Conservation (phyloP, 495 filamentous ascomycete species). For the Thozetella sp. region DNA sequence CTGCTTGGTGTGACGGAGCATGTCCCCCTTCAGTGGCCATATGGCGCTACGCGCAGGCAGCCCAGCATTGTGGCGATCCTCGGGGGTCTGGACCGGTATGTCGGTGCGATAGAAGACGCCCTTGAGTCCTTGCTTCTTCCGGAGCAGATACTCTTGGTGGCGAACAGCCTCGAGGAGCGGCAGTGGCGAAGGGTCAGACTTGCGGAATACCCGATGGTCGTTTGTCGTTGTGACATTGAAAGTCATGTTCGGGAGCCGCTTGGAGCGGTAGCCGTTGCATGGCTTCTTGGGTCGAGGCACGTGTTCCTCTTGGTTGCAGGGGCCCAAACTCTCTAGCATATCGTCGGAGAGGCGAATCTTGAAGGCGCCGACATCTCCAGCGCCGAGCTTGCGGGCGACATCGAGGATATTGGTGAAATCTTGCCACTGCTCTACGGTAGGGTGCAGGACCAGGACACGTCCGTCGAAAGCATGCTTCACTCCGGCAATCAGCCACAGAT, state of each 20-base stretch:
- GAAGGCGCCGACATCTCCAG: slow-evolving; percentile 8
- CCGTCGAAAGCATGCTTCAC: slow-evolving; percentile 1
- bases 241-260: slow-evolving; percentile 6
- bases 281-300: slow-evolving; percentile 1
- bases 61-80: slow-evolving; percentile 6
- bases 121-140: slow-evolving; percentile 7
- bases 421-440: slow-evolving; percentile 10
- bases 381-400: slow-evolving; percentile 5
- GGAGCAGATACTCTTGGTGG: slow-evolving; percentile 9
- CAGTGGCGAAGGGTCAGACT: neutral
- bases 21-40: slow-evolving; percentile 12
- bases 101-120: slow-evolving; percentile 12
- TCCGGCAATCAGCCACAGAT: too few relatives aligned
- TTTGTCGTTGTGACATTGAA: slow-evolving; percentile 6
- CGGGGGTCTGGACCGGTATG: slow-evolving; percentile 9
- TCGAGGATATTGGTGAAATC: slow-evolving; percentile 10
- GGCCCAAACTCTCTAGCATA: slow-evolving; percentile 6
- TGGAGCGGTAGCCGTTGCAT: slow-evolving; percentile 8
- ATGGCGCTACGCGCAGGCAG: slow-evolving; percentile 7
- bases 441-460: slow-evolving; percentile 6
- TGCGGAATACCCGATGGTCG: slow-evolving; percentile 7
- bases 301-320: slow-evolving; percentile 1
- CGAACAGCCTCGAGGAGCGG: slow-evolving; percentile 5
- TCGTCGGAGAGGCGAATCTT: slow-evolving; percentile 10
- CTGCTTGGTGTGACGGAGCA: slow-evolving; percentile 9